A percentile compares a stretch with the other conserved stretches of the same genome.
phyloP scores from a whole-genome alignment of 108 stramenopile species.

The Asterionellopsis glacialis region DNA sequence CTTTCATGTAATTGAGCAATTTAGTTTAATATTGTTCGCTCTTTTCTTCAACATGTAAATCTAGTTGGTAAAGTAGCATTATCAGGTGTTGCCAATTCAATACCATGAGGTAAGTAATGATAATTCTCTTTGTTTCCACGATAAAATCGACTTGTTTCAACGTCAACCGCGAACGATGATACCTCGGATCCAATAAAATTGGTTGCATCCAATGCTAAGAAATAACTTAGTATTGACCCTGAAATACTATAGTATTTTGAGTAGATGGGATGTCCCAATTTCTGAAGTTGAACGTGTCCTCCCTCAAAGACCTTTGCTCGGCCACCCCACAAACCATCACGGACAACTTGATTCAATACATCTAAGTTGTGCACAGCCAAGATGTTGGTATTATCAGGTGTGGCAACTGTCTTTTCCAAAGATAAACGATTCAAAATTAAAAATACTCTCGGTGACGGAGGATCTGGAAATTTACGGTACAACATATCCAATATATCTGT shows the following conservation, averaged over 20 bases:
- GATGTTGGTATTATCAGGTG: background rate
- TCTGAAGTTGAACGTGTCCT: background rate
- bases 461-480: background rate
- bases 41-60: background rate
- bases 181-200: background rate
- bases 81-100: background rate
- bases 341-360: constrained; percentile 1
- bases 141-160: constrained; percentile 1
- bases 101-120: background rate
- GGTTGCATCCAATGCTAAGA: background rate
- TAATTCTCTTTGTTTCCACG: background rate
- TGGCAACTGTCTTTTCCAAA: background rate
- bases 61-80: background rate
- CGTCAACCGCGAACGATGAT: background rate
- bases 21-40: too few species aligned
- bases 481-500: constrained; percentile 1
- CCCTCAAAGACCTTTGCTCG: constrained; percentile 3
- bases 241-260: background rate
- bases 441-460: background rate
- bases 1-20: too few species aligned
- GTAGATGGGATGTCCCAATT: background rate
- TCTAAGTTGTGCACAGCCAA: background rate
- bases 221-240: constrained; percentile 1
- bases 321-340: background rate
- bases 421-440: too few species aligned